Conservation (phyloP, 306 rosid species). For the Hippophae gyantsensis region DNA sequence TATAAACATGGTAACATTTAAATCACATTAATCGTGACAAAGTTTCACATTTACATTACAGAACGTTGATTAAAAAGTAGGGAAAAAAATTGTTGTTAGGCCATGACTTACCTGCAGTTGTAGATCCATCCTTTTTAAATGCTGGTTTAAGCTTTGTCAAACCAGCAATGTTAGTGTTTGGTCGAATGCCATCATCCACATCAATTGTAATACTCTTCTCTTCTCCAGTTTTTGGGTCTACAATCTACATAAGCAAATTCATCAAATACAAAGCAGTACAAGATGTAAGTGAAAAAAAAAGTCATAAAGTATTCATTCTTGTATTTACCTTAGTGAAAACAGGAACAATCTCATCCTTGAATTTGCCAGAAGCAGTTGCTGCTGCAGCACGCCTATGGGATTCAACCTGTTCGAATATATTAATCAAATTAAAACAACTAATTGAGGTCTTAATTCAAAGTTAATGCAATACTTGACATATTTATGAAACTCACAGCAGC, state of each 20-base stretch:
- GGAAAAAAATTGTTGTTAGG: constrained; percentile 1
- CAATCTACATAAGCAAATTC: constrained; percentile 33
- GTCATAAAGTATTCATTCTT: neutral
- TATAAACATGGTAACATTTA: neutral
- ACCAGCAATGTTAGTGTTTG: constrained; percentile 43
- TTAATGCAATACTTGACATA: constrained; percentile 11
- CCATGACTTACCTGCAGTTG: constrained; percentile 61
- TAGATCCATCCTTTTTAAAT: constrained; percentile 61
- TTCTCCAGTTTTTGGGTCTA: constrained; percentile 78
- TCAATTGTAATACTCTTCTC: constrained; percentile 54
- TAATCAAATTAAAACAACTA: neutral
- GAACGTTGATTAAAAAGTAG: neutral
- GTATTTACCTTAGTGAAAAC: constrained; percentile 64
- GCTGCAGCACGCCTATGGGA: constrained; percentile 88
- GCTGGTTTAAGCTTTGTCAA: constrained; percentile 83
- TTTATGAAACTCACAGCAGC: constrained; percentile 66
- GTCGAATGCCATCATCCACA: constrained; percentile 80
- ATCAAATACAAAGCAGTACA: constrained; percentile 15
- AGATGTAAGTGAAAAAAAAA: constrained; percentile 2
- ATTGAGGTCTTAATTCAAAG: neutral
- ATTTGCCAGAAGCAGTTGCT: constrained; percentile 70
- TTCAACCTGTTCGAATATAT: constrained; percentile 44
- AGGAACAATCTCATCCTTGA: constrained; percentile 82
- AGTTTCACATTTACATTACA: neutral
- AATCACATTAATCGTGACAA: neutral